These are phyloP conservation scores for Periconia sp. DNA, from an alignment of 2,329 filamentous ascomycete genomes.

Conservation along the genomic window DNA sequence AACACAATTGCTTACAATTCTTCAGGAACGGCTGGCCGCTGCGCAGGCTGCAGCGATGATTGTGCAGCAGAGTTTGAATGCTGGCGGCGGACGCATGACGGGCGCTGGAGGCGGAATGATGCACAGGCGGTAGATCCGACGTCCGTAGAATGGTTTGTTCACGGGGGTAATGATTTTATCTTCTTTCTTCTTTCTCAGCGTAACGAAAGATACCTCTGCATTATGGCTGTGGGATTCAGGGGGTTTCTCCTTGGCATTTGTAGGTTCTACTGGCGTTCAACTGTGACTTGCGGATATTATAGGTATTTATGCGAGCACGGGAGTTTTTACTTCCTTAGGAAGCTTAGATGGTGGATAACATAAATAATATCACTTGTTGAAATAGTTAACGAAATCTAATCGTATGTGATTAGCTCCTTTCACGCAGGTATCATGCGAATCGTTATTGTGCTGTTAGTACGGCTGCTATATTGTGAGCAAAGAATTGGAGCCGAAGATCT, in stretches of 20 bases:
- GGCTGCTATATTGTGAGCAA: no score
- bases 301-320: no score
- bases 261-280: neutral
- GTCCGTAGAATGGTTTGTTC: neutral
- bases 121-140: slow-evolving; percentile 10
- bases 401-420: no score
- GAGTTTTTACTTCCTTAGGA: no score
- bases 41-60: slow-evolving; percentile 91
- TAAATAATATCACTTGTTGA: no score
- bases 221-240: neutral
- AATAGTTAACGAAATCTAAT: no score
- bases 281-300: no score
- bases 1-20: neutral
- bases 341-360: no score
- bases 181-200: neutral
- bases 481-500: no score
- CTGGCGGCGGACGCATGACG: slow-evolving; percentile 57
- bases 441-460: no score
- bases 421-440: no score
- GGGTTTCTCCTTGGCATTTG: neutral
- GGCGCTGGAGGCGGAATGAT: slow-evolving; percentile 13
- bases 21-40: slow-evolving; percentile 76
- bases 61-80: slow-evolving; percentile 83
- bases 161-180: neutral
- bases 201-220: neutral